Base-by-base conservation (phyloP, 495 filamentous ascomycete genomes). In the Talaromyces nanjingensis region DNA sequence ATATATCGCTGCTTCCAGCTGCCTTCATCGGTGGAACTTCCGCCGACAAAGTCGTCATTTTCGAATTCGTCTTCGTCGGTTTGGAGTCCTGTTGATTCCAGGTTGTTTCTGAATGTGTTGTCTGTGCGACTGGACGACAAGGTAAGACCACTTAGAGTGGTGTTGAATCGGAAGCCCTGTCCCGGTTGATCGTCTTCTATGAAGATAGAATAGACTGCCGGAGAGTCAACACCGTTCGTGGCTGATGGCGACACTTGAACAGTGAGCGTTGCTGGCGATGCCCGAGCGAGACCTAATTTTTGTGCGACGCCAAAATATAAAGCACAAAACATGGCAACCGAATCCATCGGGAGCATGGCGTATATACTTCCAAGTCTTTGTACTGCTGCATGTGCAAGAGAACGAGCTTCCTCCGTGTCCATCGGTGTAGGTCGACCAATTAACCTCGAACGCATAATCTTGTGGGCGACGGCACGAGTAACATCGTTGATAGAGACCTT, bases 1-100 rank as follows among this genome's bases (percentile, higher is more conserved):
- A 79, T 56, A 59, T 77, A 81, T 2, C 76, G 74, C 58, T 79
- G 76, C 54, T 77, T 79, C 78, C 78, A 81, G 6, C 71, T 77
- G 31, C 64, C 67, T 22, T 79, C 76, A 1, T 74, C 68, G 6
- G 65, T 59, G 18, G 65, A 39, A 24, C 65, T 59, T 1, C 73
- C 69, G 33, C 74, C 69, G 22, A 73, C 79, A 60, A 69, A 65
- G 58, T 79, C 66, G 24, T 73, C 70, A 37, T 68, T 68, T 34
- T 69, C 68, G 4, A 68, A n/a, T 24, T 68, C 65, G 2, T 68
- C 70, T 25, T 60, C 31, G 7, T 62, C 60, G 3, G 60, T 47
- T 18, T 52, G 53, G 45, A 63, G 63, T 25, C 52, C 59, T 24
- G 27, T 37, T 55, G 25, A 1, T 31, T 62, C 60, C 3, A 42